Evolutionary conservation across 768 basidiomycete species (phyloP).

Genomic region (Psilocybe sp.): DNA sequence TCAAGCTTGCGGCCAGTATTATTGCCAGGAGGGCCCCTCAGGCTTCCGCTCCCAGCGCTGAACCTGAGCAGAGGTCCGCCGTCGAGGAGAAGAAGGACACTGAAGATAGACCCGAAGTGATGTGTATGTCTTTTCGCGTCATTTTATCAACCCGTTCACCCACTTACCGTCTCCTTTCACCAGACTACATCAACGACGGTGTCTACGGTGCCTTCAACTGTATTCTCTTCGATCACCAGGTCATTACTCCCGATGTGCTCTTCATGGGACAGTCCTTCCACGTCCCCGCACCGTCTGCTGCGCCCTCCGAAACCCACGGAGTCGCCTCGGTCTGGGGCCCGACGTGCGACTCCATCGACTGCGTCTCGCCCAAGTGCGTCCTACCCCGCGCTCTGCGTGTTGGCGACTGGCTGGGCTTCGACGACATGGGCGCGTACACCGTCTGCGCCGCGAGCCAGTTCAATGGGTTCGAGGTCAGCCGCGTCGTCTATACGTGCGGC

Average conservation of each 20-base stretch:
- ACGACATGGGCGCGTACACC: conserved; percentile 99
- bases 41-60: conserved; percentile 14
- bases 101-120: conserved; percentile 52
- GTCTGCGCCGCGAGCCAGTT: conserved; percentile 94
- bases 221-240: conserved; percentile 95
- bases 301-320: conserved; percentile 17
- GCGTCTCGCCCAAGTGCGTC: conserved; percentile 64
- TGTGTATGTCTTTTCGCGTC: conserved; percentile 77
- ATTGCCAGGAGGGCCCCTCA: conserved; percentile 79
- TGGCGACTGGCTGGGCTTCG: conserved; percentile 98
- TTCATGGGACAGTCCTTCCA: conserved; percentile 42
- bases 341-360: conserved; percentile 97
- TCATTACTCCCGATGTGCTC: conserved; percentile 69
- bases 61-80: conserved; percentile 19
- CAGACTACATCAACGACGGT: conserved; percentile 99
- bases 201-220: conserved; percentile 98
- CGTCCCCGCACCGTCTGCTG: neutral
- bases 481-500: conserved; percentile 77
- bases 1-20: conserved; percentile 89
- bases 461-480: conserved; percentile 72
- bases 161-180: conserved; percentile 8
- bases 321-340: conserved; percentile 92
- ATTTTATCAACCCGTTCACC: neutral
- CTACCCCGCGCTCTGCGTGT: conserved; percentile 74
- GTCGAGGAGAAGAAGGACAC: conserved; percentile 19